Percentiles rank a stretch among this genome's conserved stretches.
These are phyloP conservation scores for Aspergillus fijiensis DNA, from an alignment of 2,329 filamentous ascomycete species.

Conservation along the genomic window DNA sequence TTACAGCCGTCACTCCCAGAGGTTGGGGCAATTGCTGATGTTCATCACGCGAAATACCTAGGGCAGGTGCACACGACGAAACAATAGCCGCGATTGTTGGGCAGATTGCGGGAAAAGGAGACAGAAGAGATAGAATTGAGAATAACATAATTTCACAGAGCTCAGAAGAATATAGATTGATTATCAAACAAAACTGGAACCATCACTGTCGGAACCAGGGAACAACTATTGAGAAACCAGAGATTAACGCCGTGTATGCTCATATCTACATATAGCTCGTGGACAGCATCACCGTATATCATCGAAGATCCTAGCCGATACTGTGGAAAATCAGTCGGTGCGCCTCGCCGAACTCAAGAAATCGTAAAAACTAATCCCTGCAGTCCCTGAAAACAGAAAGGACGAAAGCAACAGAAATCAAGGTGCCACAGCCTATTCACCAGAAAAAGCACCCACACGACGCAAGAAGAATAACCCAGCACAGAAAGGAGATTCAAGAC, in stretches of 20 bases:
- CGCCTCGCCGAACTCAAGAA: slow-evolving; percentile 27
- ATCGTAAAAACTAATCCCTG: slow-evolving; percentile 28
- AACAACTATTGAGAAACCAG: slow-evolving; percentile 23
- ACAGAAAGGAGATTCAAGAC: slow-evolving; percentile 18
- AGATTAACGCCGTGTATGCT: slow-evolving; percentile 40
- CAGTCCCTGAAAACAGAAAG: slow-evolving; percentile 23
- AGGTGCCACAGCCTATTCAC: slow-evolving; percentile 21
- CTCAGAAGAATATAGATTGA: slow-evolving; percentile 21
- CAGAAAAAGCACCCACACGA: slow-evolving; percentile 12
- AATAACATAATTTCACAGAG: slow-evolving; percentile 10
- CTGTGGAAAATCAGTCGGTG: slow-evolving; percentile 22
- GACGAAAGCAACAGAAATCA: slow-evolving; percentile 17
- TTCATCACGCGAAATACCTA: no score
- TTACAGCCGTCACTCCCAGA: neutral
- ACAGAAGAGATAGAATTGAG: neutral
- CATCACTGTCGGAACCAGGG: slow-evolving; percentile 18
- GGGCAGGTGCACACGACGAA: no score
- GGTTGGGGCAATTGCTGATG: neutral
- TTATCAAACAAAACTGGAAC: slow-evolving; percentile 24
- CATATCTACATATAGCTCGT: slow-evolving; percentile 43
- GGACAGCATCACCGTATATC: slow-evolving; percentile 34
- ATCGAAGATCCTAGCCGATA: slow-evolving; percentile 28
- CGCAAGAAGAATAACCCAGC: slow-evolving; percentile 3
- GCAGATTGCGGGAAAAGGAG: neutral
- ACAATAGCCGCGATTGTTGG: neutral